Base-by-base conservation (phyloP, 164 flowering plant species). In the grape (Vitis vinifera) region DNA sequence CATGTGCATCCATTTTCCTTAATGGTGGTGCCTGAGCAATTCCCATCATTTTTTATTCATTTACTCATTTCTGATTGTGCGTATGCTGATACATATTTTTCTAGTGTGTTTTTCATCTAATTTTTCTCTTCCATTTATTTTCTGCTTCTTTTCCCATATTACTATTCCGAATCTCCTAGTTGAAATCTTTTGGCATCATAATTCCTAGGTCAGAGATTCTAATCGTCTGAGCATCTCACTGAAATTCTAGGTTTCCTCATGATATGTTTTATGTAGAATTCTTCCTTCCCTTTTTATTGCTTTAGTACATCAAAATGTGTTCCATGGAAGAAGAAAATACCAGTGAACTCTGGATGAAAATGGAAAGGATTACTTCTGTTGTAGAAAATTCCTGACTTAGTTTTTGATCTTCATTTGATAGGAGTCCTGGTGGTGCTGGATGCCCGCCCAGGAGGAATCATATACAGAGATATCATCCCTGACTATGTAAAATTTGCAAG, bases 391-490 rank as follows among this genome's bases (percentile, higher is more conserved):
- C 44, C 44, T 68, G 17, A 68, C 48, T 72, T 71, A 3, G 55
- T 29, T 29, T 68, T 52, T 59, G 19, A 1, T 66, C 9, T 51
- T 73, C 58, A 17, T 67, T 57, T 55, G 19, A 51, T 62, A 95
- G 99, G 99, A 64, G 91, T 89, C 17, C 81, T 95, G 63, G 97
- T 95, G 52, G 96, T 86, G 68, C 81, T 95, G 64, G 98, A 95
- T 86, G 98, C 97, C 57, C 87, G 68, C 70, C 97, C 98, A 23
- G 90, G 73, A 29, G 99, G 99, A 71, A 87, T 95, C 63, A 87
- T 95, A 72, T 91, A 87, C 64, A 78, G 81, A 71, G 96, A 93
- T 76, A 78, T 93, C 57, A 79, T 95, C 58, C 94, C 98, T 51
- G 93, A 91, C 4, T 95, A 95, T 72, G 99, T 84, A 8, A 17